Evolutionary conservation across 2,329 filamentous ascomycete species (phyloP).

Genomic region (Tolypocladium ophioglossoides): DNA sequence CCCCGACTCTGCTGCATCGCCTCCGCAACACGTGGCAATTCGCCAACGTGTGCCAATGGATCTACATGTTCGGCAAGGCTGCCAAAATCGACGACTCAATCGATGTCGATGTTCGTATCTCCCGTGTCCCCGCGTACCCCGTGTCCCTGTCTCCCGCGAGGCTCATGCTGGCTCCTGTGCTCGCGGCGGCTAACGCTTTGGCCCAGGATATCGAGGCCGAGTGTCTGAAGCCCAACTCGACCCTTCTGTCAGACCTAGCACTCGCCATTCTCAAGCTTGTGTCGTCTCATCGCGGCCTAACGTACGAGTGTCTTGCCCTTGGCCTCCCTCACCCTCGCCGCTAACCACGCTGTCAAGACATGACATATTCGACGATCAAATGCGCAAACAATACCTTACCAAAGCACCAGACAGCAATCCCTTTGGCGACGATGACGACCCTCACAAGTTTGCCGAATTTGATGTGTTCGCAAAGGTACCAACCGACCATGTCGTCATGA

Average conservation of each 20-base stretch:
- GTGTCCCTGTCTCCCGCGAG: background rate
- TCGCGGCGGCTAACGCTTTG: background rate
- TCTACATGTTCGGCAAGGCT: slow-evolving; percentile 78
- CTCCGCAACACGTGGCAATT: slow-evolving; percentile 94
- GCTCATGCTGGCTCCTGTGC: background rate
- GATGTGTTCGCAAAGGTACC: slow-evolving; percentile 68
- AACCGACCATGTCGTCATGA: background rate
- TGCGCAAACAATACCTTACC: slow-evolving; percentile 75
- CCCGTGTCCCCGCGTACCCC: background rate
- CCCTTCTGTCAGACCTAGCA: slow-evolving; percentile 68
- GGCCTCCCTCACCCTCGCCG: slow-evolving; percentile 4
- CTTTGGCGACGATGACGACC: slow-evolving; percentile 67
- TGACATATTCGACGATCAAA: slow-evolving; percentile 89
- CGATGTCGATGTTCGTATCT: slow-evolving; percentile 66
- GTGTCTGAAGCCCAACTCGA: slow-evolving; percentile 71
- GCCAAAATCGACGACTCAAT: slow-evolving; percentile 85
- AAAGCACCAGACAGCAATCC: slow-evolving; percentile 74
- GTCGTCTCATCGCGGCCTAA: slow-evolving; percentile 85
- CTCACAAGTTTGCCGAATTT: slow-evolving; percentile 68
- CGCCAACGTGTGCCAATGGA: slow-evolving; percentile 86
- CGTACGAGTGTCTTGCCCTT: slow-evolving; percentile 44
- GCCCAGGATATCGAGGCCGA: slow-evolving; percentile 75
- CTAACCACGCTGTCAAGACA: slow-evolving; percentile 38
- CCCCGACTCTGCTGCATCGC: slow-evolving; percentile 39
- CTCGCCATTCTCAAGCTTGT: slow-evolving; percentile 83